Base-by-base conservation (phyloP, 148 eudicot genomes). In the Rhododendron simsii region DNA sequence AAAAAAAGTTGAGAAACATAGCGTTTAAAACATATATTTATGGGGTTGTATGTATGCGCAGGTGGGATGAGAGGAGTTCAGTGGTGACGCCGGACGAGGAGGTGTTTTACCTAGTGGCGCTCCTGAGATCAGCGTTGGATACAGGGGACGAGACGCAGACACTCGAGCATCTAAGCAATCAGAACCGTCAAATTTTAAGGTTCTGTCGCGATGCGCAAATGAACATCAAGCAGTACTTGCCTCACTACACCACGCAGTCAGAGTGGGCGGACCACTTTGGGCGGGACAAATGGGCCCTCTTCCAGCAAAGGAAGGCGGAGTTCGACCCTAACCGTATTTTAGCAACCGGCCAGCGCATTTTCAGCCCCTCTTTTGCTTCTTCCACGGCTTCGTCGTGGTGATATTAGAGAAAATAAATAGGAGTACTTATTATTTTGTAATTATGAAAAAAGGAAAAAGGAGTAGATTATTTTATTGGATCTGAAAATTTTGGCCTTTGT, bases 181-280 rank as follows among this genome's bases (percentile, higher is more conserved):
- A 93, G 69, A 96, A 96, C 44, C 85, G 87, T 61, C 93, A 84
- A 55, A 91, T 95, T 14, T 47, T 96, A 41, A 88, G 83, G 81
- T 95, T 95, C 47, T 96, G 99, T 59, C 47, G 90, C 15, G 92
- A 94, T 0, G 88, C 78, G 3, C 83, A 89, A 20, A 95, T 96
- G 39, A 85, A 88, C 2, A 55, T 90, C 26, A 96, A 95, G 86
- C 98, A 96, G n/a, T 96, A 96, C 83, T 83, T 96, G 50, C 98
- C 98, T 41, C 96, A 95, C 69, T 96, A 94, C 86, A 89, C 89
- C 37, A 89, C 94, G 1, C 93, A 92, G 63, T 26, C 65, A 28
- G 93, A 96, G 73, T 96, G 99, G 99, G 91, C 87, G 53, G 86
- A 91, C 86, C 98, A 96, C 87, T 96, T 91, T 53, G 98, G 98